These are phyloP conservation scores for Rhodosorus marinus DNA, from an alignment of 23 red algal genomes.

Conservation along the genomic window DNA sequence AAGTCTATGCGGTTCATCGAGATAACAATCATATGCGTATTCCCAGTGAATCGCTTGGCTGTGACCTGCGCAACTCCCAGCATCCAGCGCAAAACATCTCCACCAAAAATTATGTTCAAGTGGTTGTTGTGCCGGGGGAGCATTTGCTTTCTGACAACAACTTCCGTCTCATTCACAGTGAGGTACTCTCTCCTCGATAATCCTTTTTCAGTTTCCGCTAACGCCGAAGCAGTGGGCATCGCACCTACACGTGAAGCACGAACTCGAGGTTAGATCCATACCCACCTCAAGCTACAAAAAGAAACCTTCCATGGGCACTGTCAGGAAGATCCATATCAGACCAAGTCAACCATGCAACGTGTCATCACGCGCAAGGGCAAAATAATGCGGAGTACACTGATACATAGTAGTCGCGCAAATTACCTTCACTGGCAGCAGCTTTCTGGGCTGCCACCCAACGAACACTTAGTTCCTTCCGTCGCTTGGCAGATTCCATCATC, in stretches of 20 bases:
- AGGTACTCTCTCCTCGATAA: not conserved
- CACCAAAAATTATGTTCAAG: not conserved
- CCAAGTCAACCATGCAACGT: too few species aligned
- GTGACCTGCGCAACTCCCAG: not conserved
- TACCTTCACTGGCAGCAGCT: not conserved
- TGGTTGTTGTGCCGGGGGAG: slow-evolving; percentile 1
- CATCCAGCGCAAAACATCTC: not conserved
- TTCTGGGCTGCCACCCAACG: not conserved
- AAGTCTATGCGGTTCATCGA: slow-evolving; percentile 2
- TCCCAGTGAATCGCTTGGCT: not conserved
- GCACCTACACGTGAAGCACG: too few species aligned
- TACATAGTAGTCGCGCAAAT: not conserved
- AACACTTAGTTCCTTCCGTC: not conserved
- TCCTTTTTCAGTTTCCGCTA: too few species aligned
- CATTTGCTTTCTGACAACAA: slow-evolving; percentile 2
- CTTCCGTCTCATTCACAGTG: not conserved
- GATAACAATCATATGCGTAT: not conserved
- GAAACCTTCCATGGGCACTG: too few species aligned
- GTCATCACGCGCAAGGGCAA: too few species aligned
- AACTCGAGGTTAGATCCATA: too few species aligned
- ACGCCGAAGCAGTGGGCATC: too few species aligned
- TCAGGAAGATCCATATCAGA: too few species aligned
- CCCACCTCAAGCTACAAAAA: too few species aligned
- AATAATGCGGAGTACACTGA: not conserved
- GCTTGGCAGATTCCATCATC: not conserved